These are phyloP conservation scores for Domatiomyces catenatus DNA, from an alignment of 2,329 filamentous ascomycete species.

Conservation along the genomic window DNA sequence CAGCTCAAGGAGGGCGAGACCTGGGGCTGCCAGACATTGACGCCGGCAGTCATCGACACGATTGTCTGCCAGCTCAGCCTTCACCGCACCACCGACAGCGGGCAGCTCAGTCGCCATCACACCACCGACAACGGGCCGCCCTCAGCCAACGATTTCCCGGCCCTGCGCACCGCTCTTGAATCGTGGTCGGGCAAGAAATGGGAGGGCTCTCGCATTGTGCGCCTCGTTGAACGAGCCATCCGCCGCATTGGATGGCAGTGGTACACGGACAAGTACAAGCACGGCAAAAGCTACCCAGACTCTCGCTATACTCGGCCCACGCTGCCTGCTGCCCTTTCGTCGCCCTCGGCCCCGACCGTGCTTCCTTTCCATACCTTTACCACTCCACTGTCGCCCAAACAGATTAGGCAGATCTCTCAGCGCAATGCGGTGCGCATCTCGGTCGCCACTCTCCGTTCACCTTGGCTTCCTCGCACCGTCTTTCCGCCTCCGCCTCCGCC, in stretches of 20 bases:
- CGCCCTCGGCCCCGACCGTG: conserved; percentile 83
- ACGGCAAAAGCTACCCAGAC: conserved; percentile 39
- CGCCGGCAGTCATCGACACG: conserved; percentile 34
- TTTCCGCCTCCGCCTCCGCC: conserved; percentile 78
- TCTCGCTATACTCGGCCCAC: conserved; percentile 56
- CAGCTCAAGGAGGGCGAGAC: conserved; percentile 72
- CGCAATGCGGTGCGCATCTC: conserved; percentile 88
- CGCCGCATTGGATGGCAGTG: conserved; percentile 64
- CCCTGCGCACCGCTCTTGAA: conserved; percentile 26
- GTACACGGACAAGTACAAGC: conserved; percentile 70
- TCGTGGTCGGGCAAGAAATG: conserved; percentile 61
- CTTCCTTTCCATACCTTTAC: conserved; percentile 97
- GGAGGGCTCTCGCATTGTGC: conserved; percentile 75
- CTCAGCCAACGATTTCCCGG: background rate
- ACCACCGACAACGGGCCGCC: background rate
- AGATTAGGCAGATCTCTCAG: conserved; percentile 87
- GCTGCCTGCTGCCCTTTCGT: conserved; percentile 54
- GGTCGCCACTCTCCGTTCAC: conserved; percentile 67
- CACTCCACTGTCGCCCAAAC: conserved; percentile 75
- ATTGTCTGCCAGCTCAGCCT: conserved; percentile 34
- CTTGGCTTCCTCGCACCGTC: conserved; percentile 70
- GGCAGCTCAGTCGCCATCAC: conserved; percentile 2
- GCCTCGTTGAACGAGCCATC: conserved; percentile 72
- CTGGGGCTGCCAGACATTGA: conserved; percentile 66
- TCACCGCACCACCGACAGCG: conserved; percentile 13